phyloP scores from a whole-genome alignment of 1,284 basidiomycete species.

The Tilletia walkeri region DNA sequence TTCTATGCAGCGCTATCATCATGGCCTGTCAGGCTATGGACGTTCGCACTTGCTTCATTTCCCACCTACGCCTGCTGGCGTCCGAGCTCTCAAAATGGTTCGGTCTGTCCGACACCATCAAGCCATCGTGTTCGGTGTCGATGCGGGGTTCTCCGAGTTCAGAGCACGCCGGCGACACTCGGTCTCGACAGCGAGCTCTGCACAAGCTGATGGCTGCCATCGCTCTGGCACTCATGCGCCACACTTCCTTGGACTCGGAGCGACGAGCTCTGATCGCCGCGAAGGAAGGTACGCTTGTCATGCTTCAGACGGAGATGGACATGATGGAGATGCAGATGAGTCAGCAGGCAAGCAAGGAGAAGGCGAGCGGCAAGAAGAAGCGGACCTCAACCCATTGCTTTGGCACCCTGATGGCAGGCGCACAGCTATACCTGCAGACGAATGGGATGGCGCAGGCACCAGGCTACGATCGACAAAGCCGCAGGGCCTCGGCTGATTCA shows the following conservation, averaged over 20 bases:
- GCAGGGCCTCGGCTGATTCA: too few species aligned
- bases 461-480: too few species aligned
- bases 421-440: too few species aligned
- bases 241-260: not conserved
- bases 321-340: not conserved
- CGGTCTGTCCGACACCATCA: not conserved
- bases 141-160: not conserved
- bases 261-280: not conserved
- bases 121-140: not conserved
- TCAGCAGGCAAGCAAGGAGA: not conserved
- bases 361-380: not conserved
- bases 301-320: not conserved
- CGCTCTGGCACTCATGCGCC: not conserved
- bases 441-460: too few species aligned
- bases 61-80: not conserved
- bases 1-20: not conserved
- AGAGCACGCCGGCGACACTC: too few species aligned
- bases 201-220: conserved; percentile 11
- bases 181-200: not conserved
- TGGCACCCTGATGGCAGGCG: too few species aligned
- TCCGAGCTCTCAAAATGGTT: not conserved
- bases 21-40: conserved; percentile 17
- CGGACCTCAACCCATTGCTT: not conserved
- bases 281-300: not conserved
- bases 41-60: conserved; percentile 1